Conservation (phyloP, 2,329 filamentous ascomycete species). For the Verticillium dahliae region DNA sequence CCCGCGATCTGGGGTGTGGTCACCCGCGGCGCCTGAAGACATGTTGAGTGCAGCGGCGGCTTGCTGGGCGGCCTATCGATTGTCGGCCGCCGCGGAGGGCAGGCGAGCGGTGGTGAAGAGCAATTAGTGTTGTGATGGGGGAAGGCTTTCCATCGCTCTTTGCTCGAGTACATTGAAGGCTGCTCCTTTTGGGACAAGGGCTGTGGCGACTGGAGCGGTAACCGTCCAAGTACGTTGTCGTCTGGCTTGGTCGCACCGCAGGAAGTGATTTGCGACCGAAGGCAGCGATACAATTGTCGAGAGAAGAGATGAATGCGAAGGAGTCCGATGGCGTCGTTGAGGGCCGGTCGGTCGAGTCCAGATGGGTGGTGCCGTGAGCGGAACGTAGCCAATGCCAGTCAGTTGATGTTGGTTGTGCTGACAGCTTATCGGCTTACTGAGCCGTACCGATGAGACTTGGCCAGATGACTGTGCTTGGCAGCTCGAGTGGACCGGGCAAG, state of each 20-base stretch:
- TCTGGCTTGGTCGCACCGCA: neutral
- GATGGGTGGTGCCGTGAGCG: neutral
- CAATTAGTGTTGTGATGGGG: neutral
- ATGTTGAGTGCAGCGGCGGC: conserved; percentile 7
- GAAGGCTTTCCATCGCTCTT: neutral
- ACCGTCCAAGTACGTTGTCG: neutral
- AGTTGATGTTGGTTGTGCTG: neutral
- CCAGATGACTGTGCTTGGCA: no score
- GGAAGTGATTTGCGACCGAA: neutral
- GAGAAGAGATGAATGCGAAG: neutral
- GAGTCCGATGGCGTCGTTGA: neutral
- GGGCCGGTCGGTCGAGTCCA: neutral
- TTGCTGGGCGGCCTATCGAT: neutral
- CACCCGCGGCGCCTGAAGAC: conserved; percentile 8
- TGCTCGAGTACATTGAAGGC: neutral
- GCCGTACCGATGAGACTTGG: neutral
- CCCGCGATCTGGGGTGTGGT: conserved; percentile 40
- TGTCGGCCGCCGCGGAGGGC: neutral
- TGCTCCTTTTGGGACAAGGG: neutral
- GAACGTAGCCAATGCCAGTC: neutral
- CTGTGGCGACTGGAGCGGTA: neutral
- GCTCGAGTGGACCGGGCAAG: neutral
- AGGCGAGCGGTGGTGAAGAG: neutral
- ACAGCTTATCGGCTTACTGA: neutral
- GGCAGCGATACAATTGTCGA: neutral